Base-by-base conservation (phyloP, 331 rosid genomes). In the Rhamnella rubrinervis region DNA sequence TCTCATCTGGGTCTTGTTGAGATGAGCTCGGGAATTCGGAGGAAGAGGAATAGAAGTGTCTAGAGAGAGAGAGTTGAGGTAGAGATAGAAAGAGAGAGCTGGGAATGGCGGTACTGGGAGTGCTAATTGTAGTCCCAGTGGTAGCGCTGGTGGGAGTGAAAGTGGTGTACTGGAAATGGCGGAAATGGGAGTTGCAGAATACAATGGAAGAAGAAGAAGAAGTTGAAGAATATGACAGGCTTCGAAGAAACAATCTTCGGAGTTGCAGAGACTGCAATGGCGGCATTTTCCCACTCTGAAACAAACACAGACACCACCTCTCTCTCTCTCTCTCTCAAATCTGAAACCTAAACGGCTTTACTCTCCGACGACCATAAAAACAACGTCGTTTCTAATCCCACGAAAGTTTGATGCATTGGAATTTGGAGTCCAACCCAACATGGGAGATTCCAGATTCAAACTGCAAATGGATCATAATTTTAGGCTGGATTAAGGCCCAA, bases 221-320 rank as follows among this genome's bases (percentile, higher is more conserved):
- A 6, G 71, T 51, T n/a, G 86, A 55, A 35, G 73, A 31, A 1
- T 57, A 60, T 7, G 68, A 72, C 49, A 84, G 55, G 52, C 85
- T 75, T 59, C 82, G 88, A 47, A 86, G 77, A 8, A 92, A 38
- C 44, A 87, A 65, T 66, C 71, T 75, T 62, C 88, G 82, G 67
- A 92, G 86, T 71, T 82, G 89, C 80, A 84, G 84, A 72, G 78
- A 70, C 76, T 47, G 80, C 62, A 81, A 79, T 67, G 88, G 85
- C 84, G 82, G 75, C 97, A 91, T 91, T 12, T 67, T 81, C 14
- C 20, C 26, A 37, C 15, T 12, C 12, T 35, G 68, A 46, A 64
- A 59, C 61, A 44, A 65, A 73, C 63, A 3, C 28, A 18, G 56
- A 51, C 63, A 53, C 1, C 65, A 49, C 3, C 49, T 44, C 16